Conservation (phyloP, 2,329 filamentous ascomycete species). For the Sporothrix mexicana region DNA sequence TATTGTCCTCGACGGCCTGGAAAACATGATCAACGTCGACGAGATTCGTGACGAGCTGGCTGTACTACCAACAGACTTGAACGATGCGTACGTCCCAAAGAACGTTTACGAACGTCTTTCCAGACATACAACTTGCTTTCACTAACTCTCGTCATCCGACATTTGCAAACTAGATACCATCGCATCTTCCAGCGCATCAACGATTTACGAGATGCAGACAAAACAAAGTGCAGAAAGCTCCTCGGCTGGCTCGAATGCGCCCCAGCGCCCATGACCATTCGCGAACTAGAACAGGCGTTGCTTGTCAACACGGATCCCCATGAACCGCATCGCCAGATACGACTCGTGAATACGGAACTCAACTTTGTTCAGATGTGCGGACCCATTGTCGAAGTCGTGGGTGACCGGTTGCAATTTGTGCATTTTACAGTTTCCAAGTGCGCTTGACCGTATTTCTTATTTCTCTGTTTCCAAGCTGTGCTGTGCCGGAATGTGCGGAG, state of each 20-base stretch:
- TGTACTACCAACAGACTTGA: slow-evolving; percentile 1
- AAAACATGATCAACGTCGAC: neutral
- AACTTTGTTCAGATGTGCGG: slow-evolving; percentile 22
- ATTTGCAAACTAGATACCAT: slow-evolving; percentile 16
- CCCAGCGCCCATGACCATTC: neutral
- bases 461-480: slow-evolving; percentile 9
- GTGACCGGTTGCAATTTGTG: slow-evolving; percentile 24
- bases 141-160: slow-evolving; percentile 13
- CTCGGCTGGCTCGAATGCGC: slow-evolving; percentile 14
- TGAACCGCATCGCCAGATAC: neutral
- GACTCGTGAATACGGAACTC: neutral
- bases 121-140: neutral
- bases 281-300: slow-evolving; percentile 8
- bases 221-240: slow-evolving; percentile 13
- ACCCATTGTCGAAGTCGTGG: slow-evolving; percentile 21
- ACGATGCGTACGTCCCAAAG: slow-evolving; percentile 7
- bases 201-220: neutral
- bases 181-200: slow-evolving; percentile 20
- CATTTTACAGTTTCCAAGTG: slow-evolving; percentile 18
- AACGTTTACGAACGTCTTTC: neutral
- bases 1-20: slow-evolving; percentile 16
- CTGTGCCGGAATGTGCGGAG: neutral
- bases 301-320: slow-evolving; percentile 3
- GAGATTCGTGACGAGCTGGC: slow-evolving; percentile 13
- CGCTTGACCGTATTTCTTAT: neutral